Evolutionary conservation across 2,329 filamentous ascomycete genomes (phyloP).

Genomic region (Pseudogymnoascus verrucosus): DNA sequence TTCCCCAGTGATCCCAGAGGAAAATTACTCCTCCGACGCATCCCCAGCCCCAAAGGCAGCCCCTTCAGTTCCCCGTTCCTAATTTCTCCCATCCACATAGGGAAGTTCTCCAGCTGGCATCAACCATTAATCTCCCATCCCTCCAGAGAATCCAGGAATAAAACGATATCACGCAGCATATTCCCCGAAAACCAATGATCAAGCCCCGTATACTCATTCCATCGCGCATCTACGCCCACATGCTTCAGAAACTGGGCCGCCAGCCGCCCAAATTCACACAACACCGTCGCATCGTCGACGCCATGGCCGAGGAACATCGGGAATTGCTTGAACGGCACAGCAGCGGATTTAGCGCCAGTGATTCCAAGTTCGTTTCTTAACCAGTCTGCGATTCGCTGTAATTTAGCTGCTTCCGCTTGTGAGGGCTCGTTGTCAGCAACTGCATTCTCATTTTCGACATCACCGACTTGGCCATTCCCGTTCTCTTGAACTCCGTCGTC

Average conservation of each 20-base stretch:
- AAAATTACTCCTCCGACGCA: neutral
- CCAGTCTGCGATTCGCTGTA: neutral
- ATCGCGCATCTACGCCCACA: constrained; percentile 30
- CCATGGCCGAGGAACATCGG: constrained; percentile 42
- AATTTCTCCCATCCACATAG: neutral
- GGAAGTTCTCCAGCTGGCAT: neutral
- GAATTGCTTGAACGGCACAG: constrained; percentile 18
- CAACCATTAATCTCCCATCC: neutral
- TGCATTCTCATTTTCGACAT: constrained; percentile 12
- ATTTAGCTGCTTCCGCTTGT: neutral
- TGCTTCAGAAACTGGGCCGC: constrained; percentile 28
- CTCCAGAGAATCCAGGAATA: constrained; percentile 23
- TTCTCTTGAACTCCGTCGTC: constrained; percentile 6
- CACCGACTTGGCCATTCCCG: constrained; percentile 13
- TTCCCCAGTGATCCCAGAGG: neutral
- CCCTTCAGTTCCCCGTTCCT: neutral
- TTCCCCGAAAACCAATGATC: constrained; percentile 39
- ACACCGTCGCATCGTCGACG: constrained; percentile 34
- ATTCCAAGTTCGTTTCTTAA: neutral
- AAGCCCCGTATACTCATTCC: constrained; percentile 33
- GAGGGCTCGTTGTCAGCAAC: neutral
- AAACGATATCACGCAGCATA: constrained; percentile 34
- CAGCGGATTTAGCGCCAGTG: neutral
- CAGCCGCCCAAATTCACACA: constrained; percentile 28
- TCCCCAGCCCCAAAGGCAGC: neutral